Base-by-base conservation (phyloP, 345 rosid genomes). In the Eucalyptus erythrocorys region DNA sequence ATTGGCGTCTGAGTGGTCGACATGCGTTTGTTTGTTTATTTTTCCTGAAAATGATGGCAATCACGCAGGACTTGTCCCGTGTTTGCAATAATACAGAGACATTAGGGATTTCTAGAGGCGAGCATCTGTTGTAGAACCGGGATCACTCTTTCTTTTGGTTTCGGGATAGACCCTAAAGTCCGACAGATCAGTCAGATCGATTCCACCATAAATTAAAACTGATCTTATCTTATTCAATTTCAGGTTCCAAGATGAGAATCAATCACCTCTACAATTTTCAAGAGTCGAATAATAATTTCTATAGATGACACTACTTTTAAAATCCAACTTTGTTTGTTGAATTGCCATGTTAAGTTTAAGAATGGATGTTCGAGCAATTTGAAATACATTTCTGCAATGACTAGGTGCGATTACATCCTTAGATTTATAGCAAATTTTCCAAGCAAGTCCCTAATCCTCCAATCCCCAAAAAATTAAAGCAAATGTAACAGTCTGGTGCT, bases 121-220 rank as follows among this genome's bases (percentile, higher is more conserved):
- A 55, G 13, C 30, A 55, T 55, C 1, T 7, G 48, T 10, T 4
- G 4, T 47, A 51, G 10, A 3, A 21, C 2, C 26, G 1, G 5
- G 4, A 51, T 51, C 26, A 2, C 57, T 51, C 0, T 51, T 21
- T 51, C 10, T 51, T 51, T 21, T 51, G 26, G 2, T 51, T 51
- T 51, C 0, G 26, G 2, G 30, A 55, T 55, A 24, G 61, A 10
- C 6, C 30, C 3, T 24, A 22, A 3, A 55, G 22, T 55, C 3
- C 0, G 30, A 51, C 0, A 0, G 8, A 19, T 19, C 4, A 19
- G 4, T 4, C 8, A 51, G 57, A 51, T 10, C 2, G 5, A 19
- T 51, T 51, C 1, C 24, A 51, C 2, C 26, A 24, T 22, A 55
- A 24, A 55, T 24, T 55, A 3, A 0, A 55, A 55, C 13, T 2